phyloP scores from a whole-genome alignment of 192 early-diverging fungal genomes.

The Mortierella antarctica region DNA sequence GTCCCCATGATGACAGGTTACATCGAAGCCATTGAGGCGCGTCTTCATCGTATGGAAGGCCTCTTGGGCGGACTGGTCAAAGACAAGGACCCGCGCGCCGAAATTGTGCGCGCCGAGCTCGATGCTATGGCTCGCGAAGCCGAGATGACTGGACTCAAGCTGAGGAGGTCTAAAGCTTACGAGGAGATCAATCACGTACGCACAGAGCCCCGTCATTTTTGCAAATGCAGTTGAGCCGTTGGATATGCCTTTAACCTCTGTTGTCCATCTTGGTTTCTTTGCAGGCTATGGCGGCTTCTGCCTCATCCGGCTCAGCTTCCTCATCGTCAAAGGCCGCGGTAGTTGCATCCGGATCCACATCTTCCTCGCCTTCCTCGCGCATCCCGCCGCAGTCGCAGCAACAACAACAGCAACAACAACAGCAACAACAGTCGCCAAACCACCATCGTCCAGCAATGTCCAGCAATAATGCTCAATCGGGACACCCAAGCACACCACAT shows the following conservation, averaged over 20 bases:
- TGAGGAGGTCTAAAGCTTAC: conserved; percentile 46
- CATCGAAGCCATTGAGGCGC: conserved; percentile 80
- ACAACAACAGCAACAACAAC: conserved; percentile 13
- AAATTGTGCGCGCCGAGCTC: conserved; percentile 54
- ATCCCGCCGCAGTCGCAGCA: not conserved
- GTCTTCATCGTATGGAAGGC: conserved; percentile 77
- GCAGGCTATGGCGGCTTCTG: not conserved
- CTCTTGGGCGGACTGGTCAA: conserved; percentile 68
- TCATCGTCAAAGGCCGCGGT: not conserved
- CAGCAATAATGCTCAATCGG: not conserved
- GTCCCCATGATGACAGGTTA: conserved; percentile 31
- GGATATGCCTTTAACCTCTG: not conserved
- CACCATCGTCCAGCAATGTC: not conserved
- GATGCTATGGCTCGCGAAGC: conserved; percentile 54
- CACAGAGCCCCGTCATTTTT: no score
- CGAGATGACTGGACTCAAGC: conserved; percentile 53
- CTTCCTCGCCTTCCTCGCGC: not conserved
- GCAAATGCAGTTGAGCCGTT: no score
- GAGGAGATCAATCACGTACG: conserved; percentile 46
- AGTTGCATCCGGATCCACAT: not conserved
- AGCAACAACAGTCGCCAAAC: not conserved
- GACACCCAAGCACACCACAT: no score
- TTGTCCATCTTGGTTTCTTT: not conserved
- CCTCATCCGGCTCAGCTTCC: not conserved
- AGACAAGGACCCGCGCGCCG: conserved; percentile 60